Base-by-base conservation (phyloP, 108 stramenopile species). In the Conticribra weissflogii region DNA sequence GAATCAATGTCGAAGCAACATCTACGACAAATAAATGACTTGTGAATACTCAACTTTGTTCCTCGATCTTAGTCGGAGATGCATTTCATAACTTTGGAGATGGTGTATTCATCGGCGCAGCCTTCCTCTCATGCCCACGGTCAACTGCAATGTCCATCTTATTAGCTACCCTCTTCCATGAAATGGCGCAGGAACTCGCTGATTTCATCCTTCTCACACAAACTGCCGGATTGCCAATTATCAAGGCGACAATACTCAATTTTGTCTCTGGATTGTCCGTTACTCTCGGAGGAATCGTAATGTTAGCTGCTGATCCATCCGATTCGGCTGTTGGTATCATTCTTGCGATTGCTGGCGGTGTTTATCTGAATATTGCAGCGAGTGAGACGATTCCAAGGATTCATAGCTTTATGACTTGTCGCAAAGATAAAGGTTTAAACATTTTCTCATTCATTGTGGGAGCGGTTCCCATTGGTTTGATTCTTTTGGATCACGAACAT, bases 401-500 rank as follows among this genome's bases (percentile, higher is more conserved):
- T 27, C n/a, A n/a, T n/a, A n/a, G n/a, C n/a, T n/a, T n/a, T n/a
- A n/a, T n/a, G n/a, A n/a, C n/a, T n/a, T n/a, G n/a, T 16, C 44
- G 9, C 44, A 45, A 45, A 16, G 44, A 14, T 45, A 9, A 45
- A 45, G 44, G 44, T 16, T 9, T 16, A 45, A 16, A 45, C 9
- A 9, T 94, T 16, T 28, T 82, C 33, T 73, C 53, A 28, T 87
- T 91, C 63, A 71, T 77, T 36, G 12, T 89, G 54, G 95, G 95
- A 17, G 79, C 81, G 2, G 52, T 93, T 45, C 81, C 85, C 19
- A 92, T 96, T 73, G 92, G 91, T 29, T 75, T 96, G 32, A 76
- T 93, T 48, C 78, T 96, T 4, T 51, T 96, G 58, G 86, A 96
- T 63, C 95, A 96, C 65, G 66, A 85, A 23, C 95, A 96, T 75